Percentiles rank a stretch among this genome's conserved stretches.
phyloP scores from a whole-genome alignment of 73 alveolate species.

The Paramecium caudatum region DNA sequence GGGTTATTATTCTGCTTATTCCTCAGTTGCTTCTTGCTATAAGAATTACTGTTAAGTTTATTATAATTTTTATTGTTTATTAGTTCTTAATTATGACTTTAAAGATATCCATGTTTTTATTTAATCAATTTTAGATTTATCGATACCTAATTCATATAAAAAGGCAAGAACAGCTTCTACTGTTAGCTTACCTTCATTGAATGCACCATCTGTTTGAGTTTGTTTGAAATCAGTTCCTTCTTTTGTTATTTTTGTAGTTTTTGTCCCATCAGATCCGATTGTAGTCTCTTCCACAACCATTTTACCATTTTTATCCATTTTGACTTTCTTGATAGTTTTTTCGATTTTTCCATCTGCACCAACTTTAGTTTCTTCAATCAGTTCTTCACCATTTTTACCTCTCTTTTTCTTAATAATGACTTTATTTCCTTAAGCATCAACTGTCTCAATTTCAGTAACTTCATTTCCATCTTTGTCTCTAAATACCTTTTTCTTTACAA shows the following conservation, averaged over 20 bases:
- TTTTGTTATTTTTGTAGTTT: conserved; percentile 39
- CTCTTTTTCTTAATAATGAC: conserved; percentile 64
- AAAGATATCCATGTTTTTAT: conserved; percentile 44
- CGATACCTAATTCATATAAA: conserved; percentile 27
- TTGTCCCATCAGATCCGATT: conserved; percentile 69
- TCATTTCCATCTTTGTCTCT: conserved; percentile 76
- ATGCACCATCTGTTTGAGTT: conserved; percentile 60
- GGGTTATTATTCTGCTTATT: not conserved
- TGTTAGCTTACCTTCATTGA: conserved; percentile 2
- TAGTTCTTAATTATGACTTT: not conserved
- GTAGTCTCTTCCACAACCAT: conserved; percentile 69
- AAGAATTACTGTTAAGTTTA: conserved; percentile 7
- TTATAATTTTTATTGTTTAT: conserved; percentile 10
- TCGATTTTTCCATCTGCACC: conserved; percentile 70
- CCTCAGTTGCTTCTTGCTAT: conserved; percentile 29
- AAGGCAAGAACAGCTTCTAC: not conserved
- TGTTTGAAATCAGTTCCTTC: conserved; percentile 71
- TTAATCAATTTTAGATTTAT: conserved; percentile 25
- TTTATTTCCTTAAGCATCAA: conserved; percentile 74
- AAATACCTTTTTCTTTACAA: conserved; percentile 60
- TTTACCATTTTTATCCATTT: conserved; percentile 62
- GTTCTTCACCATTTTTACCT: conserved; percentile 73
- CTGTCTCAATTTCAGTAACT: conserved; percentile 64
- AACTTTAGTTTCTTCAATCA: conserved; percentile 69
- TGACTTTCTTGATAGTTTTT: not conserved